Evolutionary conservation across 331 rosid species (phyloP), one percentile per base, ranked within the genome.

Genomic region (Pyracantha coccinea): DNA sequence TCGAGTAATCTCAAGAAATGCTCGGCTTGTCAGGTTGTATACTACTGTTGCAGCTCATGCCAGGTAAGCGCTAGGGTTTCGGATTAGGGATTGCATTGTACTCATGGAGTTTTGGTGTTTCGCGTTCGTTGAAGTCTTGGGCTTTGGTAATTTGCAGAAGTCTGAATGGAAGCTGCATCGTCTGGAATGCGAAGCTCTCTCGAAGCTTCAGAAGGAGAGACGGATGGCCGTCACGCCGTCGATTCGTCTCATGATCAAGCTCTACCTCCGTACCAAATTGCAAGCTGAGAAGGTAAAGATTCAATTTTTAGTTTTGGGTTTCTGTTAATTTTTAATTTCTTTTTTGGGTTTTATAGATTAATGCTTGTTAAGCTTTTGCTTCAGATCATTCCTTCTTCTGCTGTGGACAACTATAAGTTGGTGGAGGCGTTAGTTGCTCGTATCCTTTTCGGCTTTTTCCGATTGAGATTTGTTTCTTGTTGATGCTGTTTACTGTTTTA

Each of bases 131-230:
- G 10, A 28, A 72, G 33, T n/a, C 21, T 38, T n/a, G 38, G 6
- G 53, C 25, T 29, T 52, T 77, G 78, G 65, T 15, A 3, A 62
- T 72, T 59, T 67, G 69, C 81, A 94, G 97, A 92, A 82, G 83
- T 85, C 80, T 28, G 99, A 88, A 45, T 94, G 97, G 99, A 87
- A 89, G 73, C 81, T 91, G 83, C 99, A 94, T 83, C 96, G 92
- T 73, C 87, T 94, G 72, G 99, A 94, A 83, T 94, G 99, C 70
- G 83, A 82, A 44, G 91, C 80, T 68, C 91, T 94, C 25, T 84
- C 90, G 4, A 88, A 85, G 84, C 85, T 92, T 54, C 89, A 85
- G 59, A 63, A 69, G 77, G 85, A 78, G 31, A 87, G 79, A 82
- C 79, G 91, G 62, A 83, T 70, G 83, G 88, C 78, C 19, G 87